phyloP scores from a whole-genome alignment of 306 rosid genomes.

The Fagus sylvatica region DNA sequence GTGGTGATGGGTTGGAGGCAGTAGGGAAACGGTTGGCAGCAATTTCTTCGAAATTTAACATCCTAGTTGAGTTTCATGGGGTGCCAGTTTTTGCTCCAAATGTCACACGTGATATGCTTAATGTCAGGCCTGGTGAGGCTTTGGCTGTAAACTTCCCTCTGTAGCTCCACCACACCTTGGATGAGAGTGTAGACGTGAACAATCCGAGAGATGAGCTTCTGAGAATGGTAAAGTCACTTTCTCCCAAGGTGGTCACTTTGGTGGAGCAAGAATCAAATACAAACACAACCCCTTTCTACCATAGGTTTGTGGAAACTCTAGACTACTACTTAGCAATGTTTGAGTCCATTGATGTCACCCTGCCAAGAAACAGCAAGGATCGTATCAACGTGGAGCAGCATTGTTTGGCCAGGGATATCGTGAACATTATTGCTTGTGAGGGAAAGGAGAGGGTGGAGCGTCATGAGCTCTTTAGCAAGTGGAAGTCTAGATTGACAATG shows the following conservation, averaged over 20 bases:
- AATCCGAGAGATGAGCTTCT: slow-evolving; percentile 88
- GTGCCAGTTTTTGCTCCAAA: slow-evolving; percentile 67
- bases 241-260: slow-evolving; percentile 76
- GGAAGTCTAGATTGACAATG: slow-evolving; percentile 92
- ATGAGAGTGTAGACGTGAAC: slow-evolving; percentile 83
- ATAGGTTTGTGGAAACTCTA: slow-evolving; percentile 74
- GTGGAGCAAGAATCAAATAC: slow-evolving; percentile 98
- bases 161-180: slow-evolving; percentile 94
- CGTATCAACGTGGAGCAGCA: slow-evolving; percentile 88
- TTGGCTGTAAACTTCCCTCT: slow-evolving; percentile 92
- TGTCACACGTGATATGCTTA: slow-evolving; percentile 69
- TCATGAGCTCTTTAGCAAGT: slow-evolving; percentile 90
- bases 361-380: slow-evolving; percentile 67
- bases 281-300: slow-evolving; percentile 84
- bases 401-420: slow-evolving; percentile 83
- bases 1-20: slow-evolving; percentile 67
- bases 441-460: slow-evolving; percentile 87
- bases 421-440: slow-evolving; percentile 85
- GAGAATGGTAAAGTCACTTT: slow-evolving; percentile 75
- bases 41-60: slow-evolving; percentile 63
- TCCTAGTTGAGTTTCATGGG: slow-evolving; percentile 82
- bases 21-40: slow-evolving; percentile 61
- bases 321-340: slow-evolving; percentile 89
- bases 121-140: slow-evolving; percentile 78
- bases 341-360: slow-evolving; percentile 82